Evolutionary conservation across 2,329 filamentous ascomycete species (phyloP), one percentile per base, ranked within the genome.

Genomic region (Immersiporthe knoxdaviesiana): DNA sequence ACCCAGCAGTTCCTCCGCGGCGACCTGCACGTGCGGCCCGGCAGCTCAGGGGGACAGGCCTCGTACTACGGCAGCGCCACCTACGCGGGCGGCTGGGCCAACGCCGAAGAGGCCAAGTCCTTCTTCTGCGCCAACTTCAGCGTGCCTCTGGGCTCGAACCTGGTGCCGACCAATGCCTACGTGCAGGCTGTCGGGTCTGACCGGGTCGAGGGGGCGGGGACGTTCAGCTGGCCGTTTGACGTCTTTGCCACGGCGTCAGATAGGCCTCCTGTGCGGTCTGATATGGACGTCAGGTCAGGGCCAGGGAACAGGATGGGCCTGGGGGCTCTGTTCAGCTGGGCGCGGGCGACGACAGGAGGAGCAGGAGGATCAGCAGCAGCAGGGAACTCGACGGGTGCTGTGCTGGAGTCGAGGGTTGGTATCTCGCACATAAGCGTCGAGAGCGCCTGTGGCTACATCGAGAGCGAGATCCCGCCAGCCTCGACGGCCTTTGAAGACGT

Each of bases 41-140:
- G 63, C n/a, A 30, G 35, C 35, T 4, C 4, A 35, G 35, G 35
- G n/a, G 62, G 62, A 4, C 60, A 50, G 41, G 61, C 67, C 18
- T 68, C 67, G 27, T 68, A 68, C 63, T 66, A 60, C 24, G 67
- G 67, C n/a, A 68, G 65, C 27, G 67, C 56, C 1, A 65, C 54
- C 18, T 68, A 68, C 21, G 56, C 62, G 18, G 67, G 67, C 21
- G 67, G 54, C 1, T 68, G 67, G 67, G 61, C 56, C 47, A 62
- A 68, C 56, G 59, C 65, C 6, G 67, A 65, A 18, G 44, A 65
- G 24, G 58, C 65, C 11, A 44, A 27, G 35, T 61, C 61, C 14
- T 47, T 60, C 37, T 68, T 68, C 35, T 68, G 67, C 35, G 56
- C 63, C 16, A 68, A 68, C 44, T 68, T 68, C 24, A 56, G 62